Conservation (phyloP, 2,329 filamentous ascomycete genomes). For the Colletotrichum horii region DNA sequence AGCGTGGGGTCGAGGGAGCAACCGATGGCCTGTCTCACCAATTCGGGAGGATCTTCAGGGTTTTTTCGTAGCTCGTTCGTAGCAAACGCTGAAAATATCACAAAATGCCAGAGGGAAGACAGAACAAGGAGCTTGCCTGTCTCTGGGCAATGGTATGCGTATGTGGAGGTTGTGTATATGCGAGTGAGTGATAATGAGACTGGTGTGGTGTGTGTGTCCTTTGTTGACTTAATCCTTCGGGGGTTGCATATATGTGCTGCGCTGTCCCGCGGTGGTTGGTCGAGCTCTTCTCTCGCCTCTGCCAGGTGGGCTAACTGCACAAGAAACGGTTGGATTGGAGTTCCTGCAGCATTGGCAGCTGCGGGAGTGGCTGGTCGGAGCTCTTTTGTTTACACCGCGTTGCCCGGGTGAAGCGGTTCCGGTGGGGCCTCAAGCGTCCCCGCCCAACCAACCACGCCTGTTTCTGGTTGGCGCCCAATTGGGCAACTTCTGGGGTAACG, state of each 20-base stretch:
- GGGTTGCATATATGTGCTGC: conserved; percentile 16
- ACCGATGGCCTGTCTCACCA: neutral
- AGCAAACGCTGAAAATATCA: neutral
- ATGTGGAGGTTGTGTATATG: neutral
- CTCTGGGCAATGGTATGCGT: neutral
- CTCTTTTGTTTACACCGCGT: conserved; percentile 17
- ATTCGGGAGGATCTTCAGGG: neutral
- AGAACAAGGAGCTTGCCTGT: neutral
- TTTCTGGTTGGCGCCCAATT: neutral
- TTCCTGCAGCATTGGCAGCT: conserved; percentile 14
- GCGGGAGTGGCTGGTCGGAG: conserved; percentile 14
- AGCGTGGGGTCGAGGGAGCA: conserved; percentile 13
- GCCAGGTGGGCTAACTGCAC: neutral
- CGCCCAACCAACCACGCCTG: conserved; percentile 2
- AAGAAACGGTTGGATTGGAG: neutral
- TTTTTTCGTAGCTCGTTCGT: neutral
- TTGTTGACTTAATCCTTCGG: conserved; percentile 1
- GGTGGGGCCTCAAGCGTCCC: neutral
- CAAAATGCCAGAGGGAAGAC: neutral
- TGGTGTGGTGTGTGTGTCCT: neutral
- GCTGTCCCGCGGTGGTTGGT: conserved; percentile 22
- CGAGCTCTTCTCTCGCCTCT: neutral
- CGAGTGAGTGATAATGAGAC: neutral
- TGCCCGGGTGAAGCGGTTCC: neutral
- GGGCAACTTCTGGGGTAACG: neutral